Evolutionary conservation across 106 monocot species (phyloP), one percentile per base, ranked within the genome.

Genomic region (Apostasia shenzhenica): DNA sequence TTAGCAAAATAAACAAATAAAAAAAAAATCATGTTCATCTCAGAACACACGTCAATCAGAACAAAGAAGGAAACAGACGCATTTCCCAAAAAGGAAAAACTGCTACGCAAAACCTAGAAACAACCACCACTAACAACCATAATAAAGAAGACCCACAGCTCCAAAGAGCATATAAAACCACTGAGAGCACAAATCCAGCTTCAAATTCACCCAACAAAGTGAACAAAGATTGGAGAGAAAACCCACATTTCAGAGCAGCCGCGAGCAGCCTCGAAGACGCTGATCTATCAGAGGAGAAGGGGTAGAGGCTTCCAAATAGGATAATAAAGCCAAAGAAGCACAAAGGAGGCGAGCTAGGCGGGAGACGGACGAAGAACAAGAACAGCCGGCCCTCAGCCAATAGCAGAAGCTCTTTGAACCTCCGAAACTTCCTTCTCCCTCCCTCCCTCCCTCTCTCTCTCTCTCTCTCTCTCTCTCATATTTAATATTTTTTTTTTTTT

Each of bases 211-310:
- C 11, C 44, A 44, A 8, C 26, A 9, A 14, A 59, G 46, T 0
- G 26, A 8, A 70, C 38, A 59, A 70, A 37, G 3, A 12, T 1
- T 12, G n/a, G 2, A 12, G 10, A 46, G 13, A 54, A 14, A 45
- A 65, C 73, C 55, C 64, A 65, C 65, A 55, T 65, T 65, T 39
- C 52, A 72, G 72, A 11, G 42, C 53, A 61, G 11, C 60, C 50
- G 7, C 62, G 41, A 8, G 72, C 72, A 54, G 62, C 10, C 44
- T 8, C 43, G 41, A 38, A 52, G 41, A 1, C 41, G 41, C 26
- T 41, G 47, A 49, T 48, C n/a, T 59, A 71, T 58, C 57, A 9
- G 47, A 46, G 37, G 70, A 60, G 41, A 48, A 37, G 5, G 44
- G 11, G 45, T 12, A 45, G 45, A 42, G 2, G 50, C 4, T 45